phyloP scores from a whole-genome alignment of 768 basidiomycete genomes.

The Cubamyces lactineus region DNA sequence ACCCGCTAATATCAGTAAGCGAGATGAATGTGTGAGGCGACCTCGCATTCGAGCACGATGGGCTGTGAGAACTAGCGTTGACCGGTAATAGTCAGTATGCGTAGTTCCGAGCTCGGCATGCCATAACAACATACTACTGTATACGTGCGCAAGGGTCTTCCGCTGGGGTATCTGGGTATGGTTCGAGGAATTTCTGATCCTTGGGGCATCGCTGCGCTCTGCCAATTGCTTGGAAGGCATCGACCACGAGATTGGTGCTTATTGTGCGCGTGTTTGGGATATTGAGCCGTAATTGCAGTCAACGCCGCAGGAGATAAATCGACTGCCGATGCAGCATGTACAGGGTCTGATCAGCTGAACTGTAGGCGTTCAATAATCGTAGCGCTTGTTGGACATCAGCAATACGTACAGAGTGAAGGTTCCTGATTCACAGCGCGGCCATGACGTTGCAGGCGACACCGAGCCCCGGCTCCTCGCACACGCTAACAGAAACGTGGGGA shows the following conservation, averaged over 20 bases:
- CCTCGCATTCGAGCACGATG: too few species aligned
- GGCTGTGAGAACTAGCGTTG: too few species aligned
- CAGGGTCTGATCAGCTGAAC: constrained; percentile 2
- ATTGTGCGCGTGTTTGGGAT: background rate
- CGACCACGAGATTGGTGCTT: too few species aligned
- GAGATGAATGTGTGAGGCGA: too few species aligned
- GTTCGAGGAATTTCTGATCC: background rate
- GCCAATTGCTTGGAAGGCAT: too few species aligned
- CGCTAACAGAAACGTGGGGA: background rate
- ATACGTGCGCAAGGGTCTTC: background rate
- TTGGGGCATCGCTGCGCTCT: background rate
- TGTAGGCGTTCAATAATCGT: background rate
- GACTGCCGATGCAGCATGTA: background rate
- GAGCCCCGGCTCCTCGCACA: too few species aligned
- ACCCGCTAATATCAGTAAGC: too few species aligned
- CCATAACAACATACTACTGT: background rate
- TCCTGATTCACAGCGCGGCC: background rate
- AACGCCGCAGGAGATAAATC: background rate
- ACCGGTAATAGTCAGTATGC: too few species aligned
- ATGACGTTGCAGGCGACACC: background rate
- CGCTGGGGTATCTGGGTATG: too few species aligned
- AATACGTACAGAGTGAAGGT: background rate
- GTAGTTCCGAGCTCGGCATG: too few species aligned
- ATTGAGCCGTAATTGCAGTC: background rate
- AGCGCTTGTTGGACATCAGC: background rate